Evolutionary conservation across 495 filamentous ascomycete species (phyloP), one percentile per base, ranked within the genome.

Genomic region (Podospora australis): DNA sequence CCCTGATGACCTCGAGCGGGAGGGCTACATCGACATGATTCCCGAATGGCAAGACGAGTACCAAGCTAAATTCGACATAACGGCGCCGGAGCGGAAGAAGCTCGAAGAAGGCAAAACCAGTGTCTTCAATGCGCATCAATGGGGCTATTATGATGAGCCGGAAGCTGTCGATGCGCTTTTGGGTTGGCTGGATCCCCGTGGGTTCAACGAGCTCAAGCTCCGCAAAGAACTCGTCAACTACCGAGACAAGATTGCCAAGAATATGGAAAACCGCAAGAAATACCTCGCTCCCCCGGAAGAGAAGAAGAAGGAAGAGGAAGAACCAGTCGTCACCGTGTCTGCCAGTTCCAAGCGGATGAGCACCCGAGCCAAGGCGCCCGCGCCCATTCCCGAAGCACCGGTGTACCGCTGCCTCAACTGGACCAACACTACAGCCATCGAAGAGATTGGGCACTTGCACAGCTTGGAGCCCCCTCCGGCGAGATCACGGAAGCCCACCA

Each of bases 71-170:
- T 88, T 90, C 62, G 77, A 82, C 46, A 82, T 88, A 60, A 90
- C 86, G 3, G 82, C 91, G 1, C 82, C 83, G 2, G 86, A 96
- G 64, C 82, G 92, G 56, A 94, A 90, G 71, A 81, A 82, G 67
- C 62, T 74, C 23, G 92, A 98, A 64, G 91, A 97, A 65, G 92
- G 88, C 11, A 66, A 73, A 11, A 95, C 88, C 0, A 82, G 82
- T 55, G 77, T 96, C 1, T 80, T 78, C 25, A 82, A 76, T 51
- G 90, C 92, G 2, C 70, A 69, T 8, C 85, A 96, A 63, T 97
- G 91, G 87, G 92, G 86, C 11, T 98, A 86, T 70, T 88, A 86
- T 61, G 86, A 92, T 39, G 83, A 90, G 1, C 81, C 88, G 0
- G 77, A 82, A 17, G 70, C 81, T 19, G 64, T 98, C 6, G 88